These are phyloP conservation scores for Aquilaria yunnanensis DNA, from an alignment of 345 rosid species.

Conservation along the genomic window DNA sequence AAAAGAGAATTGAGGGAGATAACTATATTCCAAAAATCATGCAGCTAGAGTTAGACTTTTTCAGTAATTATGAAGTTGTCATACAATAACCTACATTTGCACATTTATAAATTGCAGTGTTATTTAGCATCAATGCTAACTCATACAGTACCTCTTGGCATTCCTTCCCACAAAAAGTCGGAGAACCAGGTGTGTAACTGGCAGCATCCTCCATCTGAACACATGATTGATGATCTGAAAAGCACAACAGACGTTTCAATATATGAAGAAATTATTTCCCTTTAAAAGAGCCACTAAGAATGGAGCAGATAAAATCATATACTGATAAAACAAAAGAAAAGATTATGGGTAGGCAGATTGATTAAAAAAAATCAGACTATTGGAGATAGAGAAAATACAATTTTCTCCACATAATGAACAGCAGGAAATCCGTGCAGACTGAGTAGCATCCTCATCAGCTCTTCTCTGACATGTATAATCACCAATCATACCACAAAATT, in stretches of 20 bases:
- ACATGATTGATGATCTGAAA: constrained; percentile 72
- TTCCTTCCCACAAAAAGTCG: constrained; percentile 67
- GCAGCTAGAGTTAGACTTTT: too few relatives aligned
- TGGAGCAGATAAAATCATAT: too few relatives aligned
- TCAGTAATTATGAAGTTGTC: too few relatives aligned
- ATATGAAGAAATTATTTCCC: constrained; percentile 2
- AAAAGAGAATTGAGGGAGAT: too few relatives aligned
- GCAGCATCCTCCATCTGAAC: constrained; percentile 27
- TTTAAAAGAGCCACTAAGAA: too few relatives aligned
- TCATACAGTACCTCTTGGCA: constrained; percentile 70
- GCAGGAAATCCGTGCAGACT: constrained; percentile 36
- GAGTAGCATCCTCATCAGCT: constrained; percentile 18
- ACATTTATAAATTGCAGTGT: too few relatives aligned
- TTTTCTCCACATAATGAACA: constrained; percentile 77
- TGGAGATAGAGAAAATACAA: constrained; percentile 42
- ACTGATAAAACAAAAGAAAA: too few relatives aligned
- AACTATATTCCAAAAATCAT: too few relatives aligned
- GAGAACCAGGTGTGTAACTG: constrained; percentile 18
- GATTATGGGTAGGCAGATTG: too few relatives aligned
- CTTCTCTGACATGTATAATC: constrained; percentile 26
- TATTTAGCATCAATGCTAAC: not conserved
- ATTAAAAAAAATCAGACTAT: not conserved
- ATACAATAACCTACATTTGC: too few relatives aligned
- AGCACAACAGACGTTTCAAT: constrained; percentile 7
- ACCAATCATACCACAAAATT: constrained; percentile 56